Base-by-base conservation (phyloP, 805 yeast species). In the Yamadazyma ubonensis region DNA sequence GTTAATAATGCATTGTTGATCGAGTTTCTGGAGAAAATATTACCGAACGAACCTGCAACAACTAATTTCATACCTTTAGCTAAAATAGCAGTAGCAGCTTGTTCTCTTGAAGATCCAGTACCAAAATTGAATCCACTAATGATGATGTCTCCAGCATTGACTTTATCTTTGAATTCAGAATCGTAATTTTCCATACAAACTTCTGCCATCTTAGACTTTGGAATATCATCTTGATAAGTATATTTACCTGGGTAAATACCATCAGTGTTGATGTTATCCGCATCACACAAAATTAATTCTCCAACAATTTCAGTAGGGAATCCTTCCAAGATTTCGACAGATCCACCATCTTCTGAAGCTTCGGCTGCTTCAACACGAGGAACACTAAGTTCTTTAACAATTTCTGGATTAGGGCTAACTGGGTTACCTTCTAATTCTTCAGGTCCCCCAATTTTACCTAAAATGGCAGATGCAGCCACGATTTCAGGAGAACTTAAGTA, bases 101-200 rank as follows among this genome's bases (percentile, higher is more conserved):
- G 99, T 63, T 93, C 99, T 68, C 99, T 81, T 18, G 96, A 88
- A 6, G 97, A 90, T 33, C 99, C 99, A 8, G 99, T 93, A 53
- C 99, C 99, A 60, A 93, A 93, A 62, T 93, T 93, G 73, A 70
- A 93, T 12, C 99, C 99, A 41, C 90, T 79, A 33, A 93, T 78
- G 41, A 93, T 78, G 52, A 93, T 89, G 63, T 93, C 99, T 35
- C 91, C 88, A 3, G 96, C 77, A 46, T 79, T 71, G 21, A 95
- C 86, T 71, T 88, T 90, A 21, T 65, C 47, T 42, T 85, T 82
- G 63, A 93, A 93, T 50, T 90, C 96, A 10, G 86, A 60, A 63
- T 93, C 99, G 65, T 93, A 93, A 70, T 93, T 93, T 67, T 93
- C 99, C 99, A 93, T 93, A 71, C 99, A 93, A 33, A 93, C 99